Evolutionary conservation across 148 eudicot genomes (phyloP).

Genomic region (Euryodendron excelsum): DNA sequence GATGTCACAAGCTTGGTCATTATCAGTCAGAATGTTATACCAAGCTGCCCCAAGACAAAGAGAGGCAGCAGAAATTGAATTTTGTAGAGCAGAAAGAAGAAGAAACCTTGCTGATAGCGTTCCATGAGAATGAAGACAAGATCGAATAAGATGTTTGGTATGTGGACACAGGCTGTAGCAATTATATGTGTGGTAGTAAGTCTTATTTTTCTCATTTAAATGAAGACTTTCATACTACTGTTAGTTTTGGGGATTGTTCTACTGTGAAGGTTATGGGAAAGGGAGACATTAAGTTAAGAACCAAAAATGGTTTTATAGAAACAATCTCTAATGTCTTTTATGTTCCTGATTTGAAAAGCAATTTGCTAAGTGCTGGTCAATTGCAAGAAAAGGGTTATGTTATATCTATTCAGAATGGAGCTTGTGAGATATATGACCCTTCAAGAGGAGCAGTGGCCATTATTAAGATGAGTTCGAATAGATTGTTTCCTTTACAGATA

Average conservation of each 20-base stretch:
- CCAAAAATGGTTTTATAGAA: neutral
- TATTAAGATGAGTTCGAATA: slow-evolving; percentile 3
- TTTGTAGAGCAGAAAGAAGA: too few relatives aligned
- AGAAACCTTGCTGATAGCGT: too few relatives aligned
- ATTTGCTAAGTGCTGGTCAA: neutral
- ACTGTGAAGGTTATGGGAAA: neutral
- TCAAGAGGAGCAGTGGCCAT: neutral
- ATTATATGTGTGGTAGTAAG: neutral
- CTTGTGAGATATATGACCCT: slow-evolving; percentile 6
- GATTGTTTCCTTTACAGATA: neutral
- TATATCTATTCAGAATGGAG: neutral
- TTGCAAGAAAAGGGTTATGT: neutral
- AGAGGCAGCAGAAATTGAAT: too few relatives aligned
- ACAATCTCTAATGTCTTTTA: neutral
- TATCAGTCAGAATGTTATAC: too few relatives aligned
- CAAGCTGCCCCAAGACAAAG: too few relatives aligned
- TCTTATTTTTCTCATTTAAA: neutral
- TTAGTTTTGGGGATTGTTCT: neutral
- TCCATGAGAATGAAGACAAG: too few relatives aligned
- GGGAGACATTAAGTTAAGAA: neutral
- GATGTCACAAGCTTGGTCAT: too few relatives aligned
- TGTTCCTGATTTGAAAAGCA: neutral
- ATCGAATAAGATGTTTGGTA: too few relatives aligned
- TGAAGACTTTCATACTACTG: neutral
- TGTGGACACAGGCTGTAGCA: too few relatives aligned